Evolutionary conservation across 2,329 filamentous ascomycete species (phyloP).

Genomic region (Trichoderma endophyticum): DNA sequence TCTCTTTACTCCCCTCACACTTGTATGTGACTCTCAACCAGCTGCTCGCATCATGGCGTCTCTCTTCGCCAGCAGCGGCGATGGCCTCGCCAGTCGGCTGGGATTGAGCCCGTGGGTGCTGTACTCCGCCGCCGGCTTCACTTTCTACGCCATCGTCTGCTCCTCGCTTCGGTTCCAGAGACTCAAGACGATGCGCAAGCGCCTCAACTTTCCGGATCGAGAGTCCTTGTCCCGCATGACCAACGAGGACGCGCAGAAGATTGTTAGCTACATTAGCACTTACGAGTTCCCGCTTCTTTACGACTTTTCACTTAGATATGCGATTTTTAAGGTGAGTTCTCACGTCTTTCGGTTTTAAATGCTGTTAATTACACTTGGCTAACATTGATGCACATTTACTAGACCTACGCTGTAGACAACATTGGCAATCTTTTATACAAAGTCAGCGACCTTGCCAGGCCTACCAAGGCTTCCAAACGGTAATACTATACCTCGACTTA

Average conservation of each 20-base stretch:
- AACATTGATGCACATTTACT: background rate
- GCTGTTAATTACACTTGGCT: background rate
- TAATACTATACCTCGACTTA: constrained; percentile 17
- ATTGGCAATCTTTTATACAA: constrained; percentile 37
- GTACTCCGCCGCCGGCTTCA: constrained; percentile 23
- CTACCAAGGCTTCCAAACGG: constrained; percentile 35
- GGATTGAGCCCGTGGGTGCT: constrained; percentile 15
- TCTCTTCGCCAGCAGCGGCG: background rate
- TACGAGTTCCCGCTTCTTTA: constrained; percentile 40
- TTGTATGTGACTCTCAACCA: background rate
- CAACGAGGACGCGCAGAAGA: constrained; percentile 43
- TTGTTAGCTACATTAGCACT: constrained; percentile 35
- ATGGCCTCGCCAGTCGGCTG: background rate
- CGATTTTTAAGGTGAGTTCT: constrained; percentile 37
- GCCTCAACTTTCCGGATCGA: constrained; percentile 34
- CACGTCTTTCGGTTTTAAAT: background rate
- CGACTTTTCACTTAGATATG: constrained; percentile 37
- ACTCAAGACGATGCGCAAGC: constrained; percentile 30
- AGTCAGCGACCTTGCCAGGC: constrained; percentile 36
- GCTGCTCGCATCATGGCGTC: background rate
- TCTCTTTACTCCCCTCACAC: background rate
- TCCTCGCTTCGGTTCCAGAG: constrained; percentile 37
- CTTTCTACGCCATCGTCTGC: constrained; percentile 35
- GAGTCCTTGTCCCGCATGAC: constrained; percentile 40
- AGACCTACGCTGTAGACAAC: constrained; percentile 42